phyloP scores from a whole-genome alignment of 345 rosid genomes.

The Pseudoturritis turrita region DNA sequence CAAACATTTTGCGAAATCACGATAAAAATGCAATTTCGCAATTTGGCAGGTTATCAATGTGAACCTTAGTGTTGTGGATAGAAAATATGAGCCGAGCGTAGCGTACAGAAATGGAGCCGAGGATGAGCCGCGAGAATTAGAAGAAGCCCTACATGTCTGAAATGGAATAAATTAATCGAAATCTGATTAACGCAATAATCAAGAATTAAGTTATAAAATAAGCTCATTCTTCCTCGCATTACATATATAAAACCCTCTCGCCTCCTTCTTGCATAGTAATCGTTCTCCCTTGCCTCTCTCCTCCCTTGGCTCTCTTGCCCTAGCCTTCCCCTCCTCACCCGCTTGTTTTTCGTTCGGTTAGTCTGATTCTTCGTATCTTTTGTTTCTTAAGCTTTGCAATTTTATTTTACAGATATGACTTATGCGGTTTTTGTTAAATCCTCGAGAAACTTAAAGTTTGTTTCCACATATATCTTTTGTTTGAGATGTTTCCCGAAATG shows the following conservation, averaged over 20 bases:
- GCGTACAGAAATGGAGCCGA: too few relatives aligned
- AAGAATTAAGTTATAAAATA: conserved; percentile 10
- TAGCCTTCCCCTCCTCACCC: neutral
- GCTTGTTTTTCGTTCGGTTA: too few relatives aligned
- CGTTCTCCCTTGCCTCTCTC: neutral
- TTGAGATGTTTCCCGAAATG: neutral
- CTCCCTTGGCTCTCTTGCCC: conserved; percentile 8
- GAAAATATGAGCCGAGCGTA: too few relatives aligned
- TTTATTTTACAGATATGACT: neutral
- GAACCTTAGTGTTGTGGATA: too few relatives aligned
- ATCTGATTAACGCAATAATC: conserved; percentile 21
- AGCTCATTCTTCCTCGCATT: conserved; percentile 10
- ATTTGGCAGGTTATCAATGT: too few relatives aligned
- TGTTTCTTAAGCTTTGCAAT: neutral
- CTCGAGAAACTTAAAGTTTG: too few relatives aligned
- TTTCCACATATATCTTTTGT: neutral
- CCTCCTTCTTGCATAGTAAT: neutral
- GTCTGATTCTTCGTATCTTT: neutral
- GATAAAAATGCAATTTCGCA: too few relatives aligned
- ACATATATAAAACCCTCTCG: conserved; percentile 28
- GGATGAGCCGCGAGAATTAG: conserved; percentile 4
- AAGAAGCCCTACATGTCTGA: conserved; percentile 18
- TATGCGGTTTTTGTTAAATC: neutral
- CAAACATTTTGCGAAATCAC: too few relatives aligned
- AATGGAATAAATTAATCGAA: neutral